phyloP scores from a whole-genome alignment of 345 rosid genomes.

The Adansonia digitata region DNA sequence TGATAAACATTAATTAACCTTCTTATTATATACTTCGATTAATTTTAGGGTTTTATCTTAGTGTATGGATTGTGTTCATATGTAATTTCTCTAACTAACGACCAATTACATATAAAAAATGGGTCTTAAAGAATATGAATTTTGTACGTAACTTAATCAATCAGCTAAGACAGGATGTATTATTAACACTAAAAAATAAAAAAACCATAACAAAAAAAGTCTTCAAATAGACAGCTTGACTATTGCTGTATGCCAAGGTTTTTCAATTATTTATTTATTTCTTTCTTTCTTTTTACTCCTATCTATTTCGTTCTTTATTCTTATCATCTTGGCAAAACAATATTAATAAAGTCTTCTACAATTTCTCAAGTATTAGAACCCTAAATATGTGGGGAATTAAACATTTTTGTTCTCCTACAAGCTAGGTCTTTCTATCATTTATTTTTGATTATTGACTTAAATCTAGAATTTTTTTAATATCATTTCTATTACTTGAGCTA shows the following conservation, averaged over 20 bases:
- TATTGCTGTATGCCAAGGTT: neutral
- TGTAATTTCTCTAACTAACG: neutral
- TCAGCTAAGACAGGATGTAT: neutral
- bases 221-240: neutral
- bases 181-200: neutral
- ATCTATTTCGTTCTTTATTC: neutral
- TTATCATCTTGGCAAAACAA: neutral
- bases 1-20: too few relatives aligned
- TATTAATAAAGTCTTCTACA: neutral
- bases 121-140: neutral
- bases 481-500: too few relatives aligned
- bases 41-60: too few relatives aligned
- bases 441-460: too few relatives aligned
- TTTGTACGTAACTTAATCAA: neutral
- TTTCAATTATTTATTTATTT: too few relatives aligned
- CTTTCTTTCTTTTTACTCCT: neutral
- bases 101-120: neutral
- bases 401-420: too few relatives aligned
- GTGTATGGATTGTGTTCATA: too few relatives aligned
- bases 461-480: neutral
- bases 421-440: neutral
- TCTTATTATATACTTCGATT: too few relatives aligned
- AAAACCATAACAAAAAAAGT: too few relatives aligned
- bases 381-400: too few relatives aligned
- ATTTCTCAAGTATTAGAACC: too few relatives aligned